These are phyloP conservation scores for Candida vartiovaarae DNA, from an alignment of 805 yeast species.

Conservation along the genomic window DNA sequence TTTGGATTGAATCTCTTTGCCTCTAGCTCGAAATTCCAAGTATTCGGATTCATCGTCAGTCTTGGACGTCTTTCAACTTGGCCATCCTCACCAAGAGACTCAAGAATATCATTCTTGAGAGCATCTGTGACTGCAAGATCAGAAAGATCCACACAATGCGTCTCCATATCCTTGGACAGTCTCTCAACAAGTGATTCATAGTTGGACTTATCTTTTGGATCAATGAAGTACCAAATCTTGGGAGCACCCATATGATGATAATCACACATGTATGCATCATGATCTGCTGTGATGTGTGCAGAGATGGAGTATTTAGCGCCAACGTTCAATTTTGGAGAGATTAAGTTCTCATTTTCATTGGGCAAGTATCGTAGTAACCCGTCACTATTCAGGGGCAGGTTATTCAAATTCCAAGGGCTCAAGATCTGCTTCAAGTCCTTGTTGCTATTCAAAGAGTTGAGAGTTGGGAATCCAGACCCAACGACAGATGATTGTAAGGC, in stretches of 20 bases:
- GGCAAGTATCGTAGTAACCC: slow-evolving; percentile 42
- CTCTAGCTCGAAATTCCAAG: background rate
- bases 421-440: too few species aligned
- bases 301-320: slow-evolving; percentile 48
- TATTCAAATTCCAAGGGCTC: slow-evolving; percentile 52
- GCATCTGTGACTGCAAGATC: slow-evolving; percentile 8
- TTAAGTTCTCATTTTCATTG: slow-evolving; percentile 34
- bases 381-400: slow-evolving; percentile 41
- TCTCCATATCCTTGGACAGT: background rate
- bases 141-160: background rate
- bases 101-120: slow-evolving; percentile 13
- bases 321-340: slow-evolving; percentile 39
- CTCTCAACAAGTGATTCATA: slow-evolving; percentile 50
- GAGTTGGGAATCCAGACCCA: slow-evolving; percentile 32
- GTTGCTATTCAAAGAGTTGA: background rate
- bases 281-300: slow-evolving; percentile 58
- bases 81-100: slow-evolving; percentile 14
- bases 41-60: background rate
- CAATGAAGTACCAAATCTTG: slow-evolving; percentile 57
- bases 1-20: slow-evolving; percentile 32
- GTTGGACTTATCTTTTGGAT: slow-evolving; percentile 44
- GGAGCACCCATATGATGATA: slow-evolving; percentile 50
- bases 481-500: slow-evolving; percentile 29
- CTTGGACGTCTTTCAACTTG: slow-evolving; percentile 9
- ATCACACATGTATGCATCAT: slow-evolving; percentile 45